Evolutionary conservation across 2,329 filamentous ascomycete species (phyloP), one percentile per base, ranked within the genome.

Genomic region (Colletotrichum lupini): DNA sequence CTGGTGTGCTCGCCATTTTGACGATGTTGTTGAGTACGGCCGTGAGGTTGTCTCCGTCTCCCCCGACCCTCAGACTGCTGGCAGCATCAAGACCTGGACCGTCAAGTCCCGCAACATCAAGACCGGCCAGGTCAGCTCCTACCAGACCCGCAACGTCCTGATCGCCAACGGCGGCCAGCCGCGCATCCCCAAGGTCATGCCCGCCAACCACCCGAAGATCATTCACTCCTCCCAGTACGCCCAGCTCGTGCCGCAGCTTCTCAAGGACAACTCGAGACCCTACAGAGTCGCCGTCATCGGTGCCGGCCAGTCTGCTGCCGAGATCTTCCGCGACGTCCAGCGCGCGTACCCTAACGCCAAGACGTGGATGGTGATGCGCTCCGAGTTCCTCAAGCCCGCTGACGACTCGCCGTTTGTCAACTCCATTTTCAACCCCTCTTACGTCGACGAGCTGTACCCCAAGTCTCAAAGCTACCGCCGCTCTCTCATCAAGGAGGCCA

Each of bases 381-480:
- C 92, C 55, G 91, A 95, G 75, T 95, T 96, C 69, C 84, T 99
- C 73, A 92, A 93, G 77, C 96, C 96, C 1, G 97, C 95, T 80
- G 96, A 99, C 80, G 97, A 98, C 82, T 98, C 95, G 67, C 97
- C 96, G 22, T 98, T 98, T 78, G 95, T 98, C 78, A 98, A 98
- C 82, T 95, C 97, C 79, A 94, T 98, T 80, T 98, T 98, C 87
- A 95, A 75, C 84, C 96, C 96, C 1, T 91, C 93, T 42, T 93
- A 92, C 73, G 92, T 97, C 35, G 93, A 97, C 81, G 87, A 87
- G 57, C 90, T 97, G 77, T 98, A 92, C 85, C 85, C 89, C 61
- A 91, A 92, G 76, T 86, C 92, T 0, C 84, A 91, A 1, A 85
- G 87, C 57, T 87, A 92, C 74, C 93, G 95, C 61, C 85, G 88